A percentile compares a stretch with the other conserved stretches of the same genome.
phyloP scores from a whole-genome alignment of 2,329 filamentous ascomycete species.

The Aspergillus calidoustus region DNA sequence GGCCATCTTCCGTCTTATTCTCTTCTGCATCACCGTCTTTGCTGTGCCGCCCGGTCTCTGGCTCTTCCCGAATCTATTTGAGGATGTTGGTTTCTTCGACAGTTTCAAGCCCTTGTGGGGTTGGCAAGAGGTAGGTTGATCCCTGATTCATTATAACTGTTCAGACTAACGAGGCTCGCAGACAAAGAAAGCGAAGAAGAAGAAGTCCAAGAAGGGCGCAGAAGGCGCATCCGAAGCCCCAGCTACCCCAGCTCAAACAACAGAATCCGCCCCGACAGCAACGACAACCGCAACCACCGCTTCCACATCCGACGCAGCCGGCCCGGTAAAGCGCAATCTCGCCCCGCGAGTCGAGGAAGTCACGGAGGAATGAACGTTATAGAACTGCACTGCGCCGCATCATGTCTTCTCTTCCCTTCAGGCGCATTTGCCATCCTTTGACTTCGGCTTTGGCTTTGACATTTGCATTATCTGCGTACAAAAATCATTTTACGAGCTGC shows the following conservation, averaged over 20 bases:
- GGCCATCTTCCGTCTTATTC: constrained; percentile 93
- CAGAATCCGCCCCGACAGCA: constrained; percentile 30
- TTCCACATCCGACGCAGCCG: constrained; percentile 39
- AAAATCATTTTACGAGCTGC: constrained; percentile 2
- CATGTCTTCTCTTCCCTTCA: background rate
- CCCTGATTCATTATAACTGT: background rate
- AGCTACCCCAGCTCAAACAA: constrained; percentile 4
- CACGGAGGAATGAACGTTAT: constrained; percentile 39
- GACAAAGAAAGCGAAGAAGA: constrained; percentile 44
- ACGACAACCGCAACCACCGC: constrained; percentile 45
- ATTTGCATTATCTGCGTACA: constrained; percentile 2
- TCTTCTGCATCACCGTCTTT: constrained; percentile 94
- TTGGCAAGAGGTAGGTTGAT: constrained; percentile 82
- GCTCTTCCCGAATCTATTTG: constrained; percentile 97
- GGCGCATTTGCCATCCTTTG: background rate
- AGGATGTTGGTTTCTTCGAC: constrained; percentile 98
- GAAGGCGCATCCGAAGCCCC: constrained; percentile 17
- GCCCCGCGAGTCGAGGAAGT: constrained; percentile 53
- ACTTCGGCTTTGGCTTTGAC: background rate
- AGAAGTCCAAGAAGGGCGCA: constrained; percentile 40
- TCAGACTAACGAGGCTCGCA: constrained; percentile 23
- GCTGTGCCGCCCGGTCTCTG: constrained; percentile 84
- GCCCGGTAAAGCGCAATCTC: constrained; percentile 45
- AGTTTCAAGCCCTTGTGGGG: constrained; percentile 96
- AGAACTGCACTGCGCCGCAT: background rate